These are phyloP conservation scores for Hydnomerulius pinastri DNA, from an alignment of 768 basidiomycete species.

Conservation along the genomic window DNA sequence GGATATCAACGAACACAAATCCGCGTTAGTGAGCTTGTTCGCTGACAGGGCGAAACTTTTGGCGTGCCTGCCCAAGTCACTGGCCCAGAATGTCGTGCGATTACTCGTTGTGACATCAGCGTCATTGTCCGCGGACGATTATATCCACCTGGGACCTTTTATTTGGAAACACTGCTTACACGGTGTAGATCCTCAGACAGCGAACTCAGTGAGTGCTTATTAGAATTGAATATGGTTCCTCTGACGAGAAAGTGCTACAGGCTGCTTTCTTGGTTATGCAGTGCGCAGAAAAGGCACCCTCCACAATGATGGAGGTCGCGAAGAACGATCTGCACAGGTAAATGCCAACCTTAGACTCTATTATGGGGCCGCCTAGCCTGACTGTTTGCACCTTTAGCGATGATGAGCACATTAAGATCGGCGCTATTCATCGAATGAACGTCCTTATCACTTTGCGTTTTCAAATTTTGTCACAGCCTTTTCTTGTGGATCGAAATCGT, in stretches of 20 bases:
- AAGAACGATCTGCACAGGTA: conserved; percentile 60
- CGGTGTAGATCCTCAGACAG: conserved; percentile 39
- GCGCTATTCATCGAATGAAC: conserved; percentile 56
- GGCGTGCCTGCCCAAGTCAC: conserved; percentile 46
- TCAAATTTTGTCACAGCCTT: conserved; percentile 63
- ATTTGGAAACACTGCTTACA: conserved; percentile 60
- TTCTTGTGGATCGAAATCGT: conserved; percentile 59
- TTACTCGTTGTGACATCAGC: conserved; percentile 66
- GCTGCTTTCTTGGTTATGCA: conserved; percentile 72
- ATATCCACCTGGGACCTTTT: conserved; percentile 49
- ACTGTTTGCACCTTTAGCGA: neutral
- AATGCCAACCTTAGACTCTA: conserved; percentile 1
- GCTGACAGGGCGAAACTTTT: conserved; percentile 40
- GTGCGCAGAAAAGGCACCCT: conserved; percentile 62
- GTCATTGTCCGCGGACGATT: conserved; percentile 50
- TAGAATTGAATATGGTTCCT: neutral
- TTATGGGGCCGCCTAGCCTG: neutral
- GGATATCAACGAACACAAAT: conserved; percentile 10
- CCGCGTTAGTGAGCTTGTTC: conserved; percentile 40
- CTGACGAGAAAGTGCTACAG: conserved; percentile 29
- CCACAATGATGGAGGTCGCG: conserved; percentile 50
- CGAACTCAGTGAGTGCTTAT: conserved; percentile 49
- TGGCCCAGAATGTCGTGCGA: conserved; percentile 50
- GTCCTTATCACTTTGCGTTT: conserved; percentile 67
- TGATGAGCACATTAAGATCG: conserved; percentile 37